Evolutionary conservation across 2,329 filamentous ascomycete species (phyloP).

Genomic region (Exophiala dermatitidis): DNA sequence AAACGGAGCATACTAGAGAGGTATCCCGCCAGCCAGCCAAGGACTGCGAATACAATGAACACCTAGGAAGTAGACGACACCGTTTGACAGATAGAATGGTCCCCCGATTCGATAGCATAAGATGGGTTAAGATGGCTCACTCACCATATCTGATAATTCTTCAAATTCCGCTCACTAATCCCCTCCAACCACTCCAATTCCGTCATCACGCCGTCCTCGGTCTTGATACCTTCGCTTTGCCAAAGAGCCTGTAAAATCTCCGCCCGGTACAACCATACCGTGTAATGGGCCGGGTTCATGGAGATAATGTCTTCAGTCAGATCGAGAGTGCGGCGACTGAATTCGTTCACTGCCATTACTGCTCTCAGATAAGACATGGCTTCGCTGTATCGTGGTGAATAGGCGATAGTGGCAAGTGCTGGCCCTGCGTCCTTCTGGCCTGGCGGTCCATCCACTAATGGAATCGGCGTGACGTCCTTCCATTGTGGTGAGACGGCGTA

Average conservation of each 20-base stretch:
- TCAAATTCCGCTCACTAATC: constrained; percentile 74
- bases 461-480: constrained; percentile 77
- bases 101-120: no score
- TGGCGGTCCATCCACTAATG: constrained; percentile 63
- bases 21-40: neutral
- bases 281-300: constrained; percentile 96
- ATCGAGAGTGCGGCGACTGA: constrained; percentile 66
- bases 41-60: neutral
- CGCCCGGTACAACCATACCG: constrained; percentile 94
- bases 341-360: constrained; percentile 82
- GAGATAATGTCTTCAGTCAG: constrained; percentile 85
- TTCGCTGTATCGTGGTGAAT: constrained; percentile 81
- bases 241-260: constrained; percentile 57
- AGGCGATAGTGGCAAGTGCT: constrained; percentile 87
- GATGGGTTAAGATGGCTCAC: neutral
- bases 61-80: no score
- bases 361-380: constrained; percentile 90
- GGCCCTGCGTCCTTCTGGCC: constrained; percentile 31
- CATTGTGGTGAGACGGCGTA: constrained; percentile 66
- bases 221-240: constrained; percentile 32
- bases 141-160: constrained; percentile 97
- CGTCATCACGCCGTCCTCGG: constrained; percentile 42
- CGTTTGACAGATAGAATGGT: no score
- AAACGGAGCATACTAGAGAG: neutral
- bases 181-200: constrained; percentile 84